A percentile compares a stretch with the other conserved stretches of the same genome.
Conservation (phyloP, 2,329 filamentous ascomycete species). For the Arthroderma sp. region DNA sequence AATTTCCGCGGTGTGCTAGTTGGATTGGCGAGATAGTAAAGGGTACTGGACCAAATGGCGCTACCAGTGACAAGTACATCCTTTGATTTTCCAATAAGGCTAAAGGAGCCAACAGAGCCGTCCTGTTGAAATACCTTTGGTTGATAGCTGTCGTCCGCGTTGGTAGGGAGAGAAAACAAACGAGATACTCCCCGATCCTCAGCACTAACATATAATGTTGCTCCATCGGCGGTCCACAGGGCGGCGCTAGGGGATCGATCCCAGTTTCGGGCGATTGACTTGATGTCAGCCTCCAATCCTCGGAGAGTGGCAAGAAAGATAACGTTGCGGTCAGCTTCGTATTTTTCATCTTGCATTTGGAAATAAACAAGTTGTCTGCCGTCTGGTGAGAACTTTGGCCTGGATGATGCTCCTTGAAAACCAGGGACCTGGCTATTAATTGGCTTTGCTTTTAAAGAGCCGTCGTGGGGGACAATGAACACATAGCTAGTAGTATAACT, state of each 20-base stretch:
- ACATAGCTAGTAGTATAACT: slow-evolving; percentile 36
- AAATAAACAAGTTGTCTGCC: slow-evolving; percentile 31
- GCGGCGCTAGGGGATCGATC: slow-evolving; percentile 28
- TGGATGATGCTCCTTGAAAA: slow-evolving; percentile 32
- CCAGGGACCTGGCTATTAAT: slow-evolving; percentile 18
- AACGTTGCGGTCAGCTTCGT: slow-evolving; percentile 35
- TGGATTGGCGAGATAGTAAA: slow-evolving; percentile 26
- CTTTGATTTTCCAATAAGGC: slow-evolving; percentile 23
- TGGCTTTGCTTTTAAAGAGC: slow-evolving; percentile 26
- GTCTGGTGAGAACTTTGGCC: slow-evolving; percentile 33
- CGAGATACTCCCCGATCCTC: slow-evolving; percentile 31
- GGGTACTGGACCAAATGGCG: slow-evolving; percentile 32
- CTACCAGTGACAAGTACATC: slow-evolving; percentile 32
- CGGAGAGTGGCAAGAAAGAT: slow-evolving; percentile 20
- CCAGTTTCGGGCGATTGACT: slow-evolving; percentile 25
- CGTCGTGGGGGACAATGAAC: slow-evolving; percentile 24
- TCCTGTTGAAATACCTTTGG: slow-evolving; percentile 26
- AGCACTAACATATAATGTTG: slow-evolving; percentile 27
- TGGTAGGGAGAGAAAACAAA: slow-evolving; percentile 28
- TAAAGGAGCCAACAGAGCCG: slow-evolving; percentile 28
- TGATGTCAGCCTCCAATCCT: too few species aligned
- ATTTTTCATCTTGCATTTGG: slow-evolving; percentile 32
- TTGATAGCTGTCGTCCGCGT: slow-evolving; percentile 13
- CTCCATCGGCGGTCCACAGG: slow-evolving; percentile 30
- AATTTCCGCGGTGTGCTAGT: slow-evolving; percentile 21